Evolutionary conservation across 176 grass and related monocot genomes (phyloP).

Genomic region (Typha latifolia): DNA sequence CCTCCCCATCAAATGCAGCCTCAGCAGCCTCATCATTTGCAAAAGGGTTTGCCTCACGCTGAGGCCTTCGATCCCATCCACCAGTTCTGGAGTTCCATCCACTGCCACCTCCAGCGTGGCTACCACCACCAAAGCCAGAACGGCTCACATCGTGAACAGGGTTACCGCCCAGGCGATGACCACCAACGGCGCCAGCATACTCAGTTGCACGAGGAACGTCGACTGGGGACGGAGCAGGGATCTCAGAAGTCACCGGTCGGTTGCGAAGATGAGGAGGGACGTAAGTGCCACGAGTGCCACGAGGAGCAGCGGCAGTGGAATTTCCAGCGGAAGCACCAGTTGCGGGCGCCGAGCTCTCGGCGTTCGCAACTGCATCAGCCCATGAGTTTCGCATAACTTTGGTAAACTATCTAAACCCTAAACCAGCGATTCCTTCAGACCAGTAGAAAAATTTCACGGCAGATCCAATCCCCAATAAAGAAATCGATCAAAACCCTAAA

Average conservation of each 20-base stretch:
- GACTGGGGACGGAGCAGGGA: conserved; percentile 12
- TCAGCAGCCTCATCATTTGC: conserved; percentile 26
- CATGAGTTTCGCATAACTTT: conserved; percentile 99
- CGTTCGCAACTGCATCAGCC: conserved; percentile 98
- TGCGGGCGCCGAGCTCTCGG: conserved; percentile 80
- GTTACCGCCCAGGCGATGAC: conserved; percentile 20
- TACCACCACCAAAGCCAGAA: conserved; percentile 4
- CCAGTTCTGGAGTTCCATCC: conserved; percentile 50
- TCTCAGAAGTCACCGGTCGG: conserved; percentile 15
- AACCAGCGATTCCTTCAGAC: neutral
- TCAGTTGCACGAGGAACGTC: conserved; percentile 20
- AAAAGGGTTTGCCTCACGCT: conserved; percentile 73
- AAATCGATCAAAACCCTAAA: conserved; percentile 3
- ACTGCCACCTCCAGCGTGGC: conserved; percentile 18
- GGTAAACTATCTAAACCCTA: conserved; percentile 10
- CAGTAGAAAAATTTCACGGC: neutral
- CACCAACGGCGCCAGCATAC: conserved; percentile 21
- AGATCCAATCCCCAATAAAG: conserved; percentile 1
- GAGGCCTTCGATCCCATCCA: conserved; percentile 45
- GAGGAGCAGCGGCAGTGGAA: conserved; percentile 23
- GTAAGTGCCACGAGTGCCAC: conserved; percentile 45
- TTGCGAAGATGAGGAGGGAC: conserved; percentile 85
- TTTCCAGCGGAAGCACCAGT: conserved; percentile 20
- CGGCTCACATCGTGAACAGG: neutral
- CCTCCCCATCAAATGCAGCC: conserved; percentile 30